Conservation (phyloP, 2,329 filamentous ascomycete species). For the Trichoderma gracile region DNA sequence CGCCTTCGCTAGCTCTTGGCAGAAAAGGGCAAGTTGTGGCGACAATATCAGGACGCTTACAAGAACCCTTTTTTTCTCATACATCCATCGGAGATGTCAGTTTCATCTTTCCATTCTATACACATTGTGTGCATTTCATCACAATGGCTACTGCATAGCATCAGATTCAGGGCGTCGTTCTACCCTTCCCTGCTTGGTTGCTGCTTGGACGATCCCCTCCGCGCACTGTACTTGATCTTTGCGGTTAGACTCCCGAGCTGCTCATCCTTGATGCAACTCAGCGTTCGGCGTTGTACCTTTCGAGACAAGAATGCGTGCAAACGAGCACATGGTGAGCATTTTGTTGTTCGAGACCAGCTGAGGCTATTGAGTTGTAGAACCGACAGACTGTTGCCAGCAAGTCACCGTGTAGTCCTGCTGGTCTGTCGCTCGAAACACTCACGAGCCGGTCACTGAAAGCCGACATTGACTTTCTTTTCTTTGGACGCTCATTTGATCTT, state of each 20-base stretch:
- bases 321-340: background rate
- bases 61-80: background rate
- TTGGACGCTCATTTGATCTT: background rate
- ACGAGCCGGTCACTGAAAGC: no score
- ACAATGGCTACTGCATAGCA: no score
- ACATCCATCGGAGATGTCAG: no score
- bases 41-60: background rate
- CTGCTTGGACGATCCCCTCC: background rate
- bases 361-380: background rate
- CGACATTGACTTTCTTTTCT: background rate
- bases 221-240: background rate
- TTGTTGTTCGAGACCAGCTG: background rate
- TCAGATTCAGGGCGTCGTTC: background rate
- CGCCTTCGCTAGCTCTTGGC: background rate
- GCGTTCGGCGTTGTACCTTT: conserved; percentile 3
- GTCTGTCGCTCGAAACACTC: no score
- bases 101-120: background rate
- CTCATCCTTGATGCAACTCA: background rate
- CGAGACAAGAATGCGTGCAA: background rate
- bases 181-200: background rate
- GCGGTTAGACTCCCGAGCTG: conserved; percentile 6
- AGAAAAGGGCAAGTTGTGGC: background rate
- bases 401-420: no score
- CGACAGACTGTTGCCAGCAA: no score
- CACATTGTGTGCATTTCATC: background rate